A percentile compares a stretch with the other conserved stretches of the same genome.
Evolutionary conservation across 495 filamentous ascomycete species (phyloP).

Genomic region (Platismatia glauca): DNA sequence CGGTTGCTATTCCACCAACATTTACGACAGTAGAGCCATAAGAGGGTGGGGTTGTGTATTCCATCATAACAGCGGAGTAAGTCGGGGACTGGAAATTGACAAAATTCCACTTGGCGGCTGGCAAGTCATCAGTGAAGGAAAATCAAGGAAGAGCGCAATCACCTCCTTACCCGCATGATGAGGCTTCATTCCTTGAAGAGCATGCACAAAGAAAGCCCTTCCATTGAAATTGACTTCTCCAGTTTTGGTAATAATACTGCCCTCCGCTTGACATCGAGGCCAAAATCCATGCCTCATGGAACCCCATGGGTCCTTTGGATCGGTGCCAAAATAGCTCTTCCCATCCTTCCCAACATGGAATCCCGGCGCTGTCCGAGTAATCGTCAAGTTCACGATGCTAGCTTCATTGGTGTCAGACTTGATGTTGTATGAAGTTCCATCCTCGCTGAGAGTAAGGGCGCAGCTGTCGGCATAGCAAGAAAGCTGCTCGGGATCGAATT

Average conservation of each 20-base stretch:
- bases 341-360: slow-evolving; percentile 84
- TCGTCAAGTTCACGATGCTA: slow-evolving; percentile 71
- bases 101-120: slow-evolving; percentile 90
- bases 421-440: slow-evolving; percentile 70
- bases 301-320: slow-evolving; percentile 79
- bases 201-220: slow-evolving; percentile 65
- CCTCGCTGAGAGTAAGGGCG: slow-evolving; percentile 72
- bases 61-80: slow-evolving; percentile 86
- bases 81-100: slow-evolving; percentile 79
- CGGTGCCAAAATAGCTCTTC: slow-evolving; percentile 75
- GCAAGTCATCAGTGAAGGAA: slow-evolving; percentile 10
- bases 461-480: slow-evolving; percentile 77
- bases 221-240: slow-evolving; percentile 79
- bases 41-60: slow-evolving; percentile 89
- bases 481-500: slow-evolving; percentile 74
- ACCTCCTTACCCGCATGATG: slow-evolving; percentile 70
- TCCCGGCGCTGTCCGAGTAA: slow-evolving; percentile 67
- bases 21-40: slow-evolving; percentile 84
- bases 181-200: slow-evolving; percentile 96
- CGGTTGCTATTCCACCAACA: slow-evolving; percentile 72
- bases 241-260: slow-evolving; percentile 73
- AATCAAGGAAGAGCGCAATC: neutral
- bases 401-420: slow-evolving; percentile 73
- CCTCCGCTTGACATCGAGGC: slow-evolving; percentile 74
- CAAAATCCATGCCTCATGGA: slow-evolving; percentile 87